A percentile compares a stretch with the other conserved stretches of the same genome.
phyloP scores from a whole-genome alignment of 768 basidiomycete species.

The Xerocomus spinulosus region DNA sequence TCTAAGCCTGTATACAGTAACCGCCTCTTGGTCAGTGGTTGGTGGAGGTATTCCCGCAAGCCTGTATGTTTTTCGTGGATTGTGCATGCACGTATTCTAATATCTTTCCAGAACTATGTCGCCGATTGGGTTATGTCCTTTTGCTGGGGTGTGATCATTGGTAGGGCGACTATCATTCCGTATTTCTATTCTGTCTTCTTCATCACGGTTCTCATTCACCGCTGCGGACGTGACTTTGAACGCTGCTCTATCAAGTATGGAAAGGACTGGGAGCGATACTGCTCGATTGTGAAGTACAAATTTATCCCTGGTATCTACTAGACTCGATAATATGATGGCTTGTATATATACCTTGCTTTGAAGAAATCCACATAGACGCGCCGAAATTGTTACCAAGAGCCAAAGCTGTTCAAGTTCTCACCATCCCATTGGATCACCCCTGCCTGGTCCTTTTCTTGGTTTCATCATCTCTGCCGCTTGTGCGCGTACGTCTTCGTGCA shows the following conservation, averaged over 20 bases:
- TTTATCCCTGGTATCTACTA: slow-evolving; percentile 89
- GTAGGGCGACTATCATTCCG: slow-evolving; percentile 75
- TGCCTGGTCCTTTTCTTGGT: background rate
- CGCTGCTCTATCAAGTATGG: slow-evolving; percentile 90
- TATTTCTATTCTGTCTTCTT: slow-evolving; percentile 98
- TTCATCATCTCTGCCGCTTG: slow-evolving; percentile 9
- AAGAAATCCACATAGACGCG: too few relatives aligned
- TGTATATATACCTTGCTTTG: slow-evolving; percentile 1
- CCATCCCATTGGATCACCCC: slow-evolving; percentile 10
- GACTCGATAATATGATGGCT: slow-evolving; percentile 8
- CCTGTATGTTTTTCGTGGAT: slow-evolving; percentile 53
- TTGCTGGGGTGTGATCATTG: slow-evolving; percentile 79
- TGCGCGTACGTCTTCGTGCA: slow-evolving; percentile 4
- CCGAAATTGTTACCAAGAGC: background rate
- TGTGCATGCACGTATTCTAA: slow-evolving; percentile 1
- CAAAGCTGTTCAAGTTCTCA: slow-evolving; percentile 21
- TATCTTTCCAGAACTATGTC: slow-evolving; percentile 69
- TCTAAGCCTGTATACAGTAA: slow-evolving; percentile 48
- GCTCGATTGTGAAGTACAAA: slow-evolving; percentile 80
- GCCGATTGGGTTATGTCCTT: slow-evolving; percentile 88
- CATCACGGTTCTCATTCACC: slow-evolving; percentile 85
- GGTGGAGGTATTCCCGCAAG: slow-evolving; percentile 94
- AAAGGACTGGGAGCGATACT: slow-evolving; percentile 92
- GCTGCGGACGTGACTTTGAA: slow-evolving; percentile 92
- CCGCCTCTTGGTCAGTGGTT: slow-evolving; percentile 85